Evolutionary conservation across 2,329 filamentous ascomycete genomes (phyloP), one percentile per base, ranked within the genome.

Genomic region (Ophiostoma angusticollis): DNA sequence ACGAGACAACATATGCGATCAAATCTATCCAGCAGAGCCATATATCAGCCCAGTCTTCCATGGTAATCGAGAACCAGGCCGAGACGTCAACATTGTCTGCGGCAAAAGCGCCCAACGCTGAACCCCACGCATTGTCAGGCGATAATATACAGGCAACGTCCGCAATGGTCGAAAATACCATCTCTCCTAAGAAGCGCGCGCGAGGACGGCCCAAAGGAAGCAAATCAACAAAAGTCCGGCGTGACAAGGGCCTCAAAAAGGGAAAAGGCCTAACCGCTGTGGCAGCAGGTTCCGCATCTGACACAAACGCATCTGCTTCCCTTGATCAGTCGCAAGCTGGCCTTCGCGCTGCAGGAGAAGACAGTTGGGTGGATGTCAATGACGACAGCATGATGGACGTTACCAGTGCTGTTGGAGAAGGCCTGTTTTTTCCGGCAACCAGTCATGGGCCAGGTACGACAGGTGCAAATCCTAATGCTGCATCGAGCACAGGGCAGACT

Each of bases 121-220:
- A 28, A 5, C 25, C 25, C n/a, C n/a, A n/a, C n/a, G 25, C 25
- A 9, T 28, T 13, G 11, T 28, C 25, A 28, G 25, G 8, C 17
- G 30, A 39, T 8, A 22, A 30, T 12, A 22, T 12, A 18, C 18
- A 6, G 11, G 13, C 14, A 8, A 18, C 28, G 37, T 46, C 32
- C 6, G 21, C 22, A n/a, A 14, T 16, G 4, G 22, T 21, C 2
- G 23, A 14, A 9, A 6, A 23, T 11, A 9, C 36, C 25, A 9
- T 8, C 8, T 13, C 27, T 8, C 9, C 35, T 48, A 33, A 52
- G 25, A 72, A 65, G 48, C 61, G 69, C 36, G 57, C 59, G 6
- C 61, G 70, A 45, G 71, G 72, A 13, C 60, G 72, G 14, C 71
- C 72, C 7, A 74, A 73, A 46, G 72, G 71, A 3, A 74, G 70